Percentiles rank a stretch among this genome's conserved stretches.
Evolutionary conservation across 2,329 filamentous ascomycete species (phyloP).

Genomic region (Fusarium sp.): DNA sequence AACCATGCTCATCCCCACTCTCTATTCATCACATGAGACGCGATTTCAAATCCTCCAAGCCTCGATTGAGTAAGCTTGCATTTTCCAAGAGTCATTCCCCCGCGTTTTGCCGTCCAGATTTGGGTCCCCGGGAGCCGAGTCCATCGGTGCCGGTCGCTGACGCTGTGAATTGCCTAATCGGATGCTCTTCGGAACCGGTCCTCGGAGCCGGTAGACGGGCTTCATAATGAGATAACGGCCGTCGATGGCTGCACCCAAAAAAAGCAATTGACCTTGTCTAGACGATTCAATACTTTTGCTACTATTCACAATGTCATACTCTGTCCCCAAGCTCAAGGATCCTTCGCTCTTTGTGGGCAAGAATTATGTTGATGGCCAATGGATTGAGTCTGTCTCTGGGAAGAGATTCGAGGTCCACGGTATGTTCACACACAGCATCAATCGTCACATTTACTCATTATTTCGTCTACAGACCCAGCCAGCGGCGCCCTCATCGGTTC

Average conservation of each 20-base stretch:
- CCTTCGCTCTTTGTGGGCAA: slow-evolving; percentile 69
- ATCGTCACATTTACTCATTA: not conserved
- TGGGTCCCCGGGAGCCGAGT: not conserved
- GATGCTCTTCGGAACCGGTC: slow-evolving; percentile 3
- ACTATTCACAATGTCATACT: not conserved
- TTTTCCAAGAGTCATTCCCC: not conserved
- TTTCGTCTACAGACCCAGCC: not conserved
- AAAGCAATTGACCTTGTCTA: not conserved
- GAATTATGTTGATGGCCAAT: slow-evolving; percentile 78
- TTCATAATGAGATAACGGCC: not conserved
- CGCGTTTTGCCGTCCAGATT: not conserved
- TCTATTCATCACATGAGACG: not conserved
- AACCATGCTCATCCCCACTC: not conserved
- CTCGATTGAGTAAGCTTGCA: not conserved
- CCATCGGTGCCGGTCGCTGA: not conserved
- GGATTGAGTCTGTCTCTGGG: slow-evolving; percentile 74
- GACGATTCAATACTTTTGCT: not conserved
- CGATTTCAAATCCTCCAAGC: not conserved
- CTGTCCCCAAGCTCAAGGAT: slow-evolving; percentile 61
- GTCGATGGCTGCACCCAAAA: not conserved
- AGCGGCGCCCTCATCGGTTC: not conserved
- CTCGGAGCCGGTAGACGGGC: not conserved
- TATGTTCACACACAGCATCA: not conserved
- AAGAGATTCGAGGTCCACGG: slow-evolving; percentile 74
- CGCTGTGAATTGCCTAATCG: slow-evolving; percentile 18